These are phyloP conservation scores for Diaporthe nobilis DNA, from an alignment of 2,329 filamentous ascomycete genomes.

Conservation along the genomic window DNA sequence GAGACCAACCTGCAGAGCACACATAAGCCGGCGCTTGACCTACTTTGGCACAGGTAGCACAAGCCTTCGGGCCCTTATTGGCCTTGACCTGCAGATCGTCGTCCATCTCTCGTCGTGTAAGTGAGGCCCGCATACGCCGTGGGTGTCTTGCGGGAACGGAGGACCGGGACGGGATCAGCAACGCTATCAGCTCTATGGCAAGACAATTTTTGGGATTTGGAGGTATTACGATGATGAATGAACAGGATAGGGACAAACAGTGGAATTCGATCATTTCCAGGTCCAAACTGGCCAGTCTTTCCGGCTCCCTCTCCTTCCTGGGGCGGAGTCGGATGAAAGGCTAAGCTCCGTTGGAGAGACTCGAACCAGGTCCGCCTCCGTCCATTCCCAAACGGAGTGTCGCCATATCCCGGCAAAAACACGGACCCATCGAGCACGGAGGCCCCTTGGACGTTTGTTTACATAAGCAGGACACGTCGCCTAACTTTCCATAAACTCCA, in stretches of 20 bases:
- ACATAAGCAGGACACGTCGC: not conserved
- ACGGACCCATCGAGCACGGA: not conserved
- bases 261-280: not conserved
- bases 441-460: not conserved
- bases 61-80: constrained; percentile 63
- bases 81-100: constrained; percentile 30
- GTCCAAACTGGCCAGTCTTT: not conserved
- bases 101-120: constrained; percentile 36
- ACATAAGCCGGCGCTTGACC: not conserved
- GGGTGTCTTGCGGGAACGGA: not conserved
- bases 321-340: constrained; percentile 26
- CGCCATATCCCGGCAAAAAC: not conserved
- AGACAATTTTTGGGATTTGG: too few species aligned
- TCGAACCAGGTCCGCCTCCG: not conserved
- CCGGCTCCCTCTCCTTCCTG: not conserved
- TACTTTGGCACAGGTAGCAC: constrained; percentile 62
- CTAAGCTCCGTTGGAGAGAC: not conserved
- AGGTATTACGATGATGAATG: not conserved
- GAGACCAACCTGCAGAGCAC: not conserved
- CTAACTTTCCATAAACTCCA: not conserved
- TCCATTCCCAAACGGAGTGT: not conserved
- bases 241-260: not conserved
- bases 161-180: not conserved
- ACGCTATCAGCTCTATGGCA: not conserved
- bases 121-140: not conserved